Conservation (phyloP, 345 rosid species). For the Raphanus sativus region DNA sequence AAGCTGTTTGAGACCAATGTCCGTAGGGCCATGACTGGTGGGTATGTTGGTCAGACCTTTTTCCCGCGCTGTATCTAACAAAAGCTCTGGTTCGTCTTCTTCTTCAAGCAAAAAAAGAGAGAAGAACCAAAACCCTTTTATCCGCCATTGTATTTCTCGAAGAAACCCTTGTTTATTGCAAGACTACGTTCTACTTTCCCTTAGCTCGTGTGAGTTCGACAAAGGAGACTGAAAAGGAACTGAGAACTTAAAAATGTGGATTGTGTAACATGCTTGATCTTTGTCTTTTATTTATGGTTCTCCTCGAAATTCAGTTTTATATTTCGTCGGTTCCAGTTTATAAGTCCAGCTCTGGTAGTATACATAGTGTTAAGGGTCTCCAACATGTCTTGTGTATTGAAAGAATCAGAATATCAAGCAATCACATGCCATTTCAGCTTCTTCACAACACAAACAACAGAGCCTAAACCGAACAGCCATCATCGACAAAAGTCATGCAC, state of each 20-base stretch:
- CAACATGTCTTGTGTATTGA: constrained; percentile 6
- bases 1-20: constrained; percentile 67
- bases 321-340: not conserved
- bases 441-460: not conserved
- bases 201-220: constrained; percentile 5
- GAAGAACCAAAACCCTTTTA: constrained; percentile 14
- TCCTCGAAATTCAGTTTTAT: not conserved
- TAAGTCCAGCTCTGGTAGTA: not conserved
- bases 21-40: constrained; percentile 77
- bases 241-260: constrained; percentile 24
- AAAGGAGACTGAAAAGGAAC: constrained; percentile 18
- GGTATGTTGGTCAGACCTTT: constrained; percentile 71
- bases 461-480: not conserved
- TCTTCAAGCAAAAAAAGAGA: constrained; percentile 23
- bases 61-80: constrained; percentile 67
- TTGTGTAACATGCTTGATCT: constrained; percentile 24
- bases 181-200: constrained; percentile 17
- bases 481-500: not conserved
- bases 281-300: not conserved
- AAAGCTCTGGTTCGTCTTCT: constrained; percentile 25
- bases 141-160: constrained; percentile 26
- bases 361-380: not conserved
- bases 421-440: constrained; percentile 30
- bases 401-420: constrained; percentile 11
- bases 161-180: constrained; percentile 29